Conservation (phyloP, 352 stramenopile species). For the Phytophthora constricta region DNA sequence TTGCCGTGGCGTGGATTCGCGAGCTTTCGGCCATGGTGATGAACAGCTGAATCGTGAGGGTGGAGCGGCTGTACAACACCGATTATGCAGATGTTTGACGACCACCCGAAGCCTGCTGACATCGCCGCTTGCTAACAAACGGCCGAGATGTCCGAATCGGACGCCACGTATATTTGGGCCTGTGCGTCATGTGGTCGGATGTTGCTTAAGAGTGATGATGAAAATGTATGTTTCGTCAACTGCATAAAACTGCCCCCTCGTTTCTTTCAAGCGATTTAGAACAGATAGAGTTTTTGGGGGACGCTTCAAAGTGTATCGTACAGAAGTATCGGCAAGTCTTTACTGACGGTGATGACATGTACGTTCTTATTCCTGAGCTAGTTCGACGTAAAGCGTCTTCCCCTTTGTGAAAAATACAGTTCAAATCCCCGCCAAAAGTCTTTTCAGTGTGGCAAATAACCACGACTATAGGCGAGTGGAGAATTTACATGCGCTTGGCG, state of each 20-base stretch:
- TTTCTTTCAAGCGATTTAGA: not conserved
- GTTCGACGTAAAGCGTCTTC: conserved; percentile 16
- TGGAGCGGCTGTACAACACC: not conserved
- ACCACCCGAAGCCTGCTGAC: conserved; percentile 7
- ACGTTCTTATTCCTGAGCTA: conserved; percentile 30
- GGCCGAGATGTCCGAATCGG: not conserved
- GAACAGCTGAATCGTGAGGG: conserved; percentile 8
- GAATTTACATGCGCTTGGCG: conserved; percentile 8
- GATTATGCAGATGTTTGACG: not conserved
- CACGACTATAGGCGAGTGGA: conserved; percentile 30
- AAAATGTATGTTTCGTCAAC: conserved; percentile 11
- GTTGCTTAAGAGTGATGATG: not conserved
- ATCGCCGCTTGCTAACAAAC: not conserved
- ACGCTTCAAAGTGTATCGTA: not conserved
- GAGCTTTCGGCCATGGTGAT: conserved; percentile 18
- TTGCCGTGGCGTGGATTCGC: conserved; percentile 11
- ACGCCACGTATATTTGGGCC: conserved; percentile 2
- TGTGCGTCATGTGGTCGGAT: conserved; percentile 16
- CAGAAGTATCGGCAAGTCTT: conserved; percentile 19
- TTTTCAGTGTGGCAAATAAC: conserved; percentile 28
- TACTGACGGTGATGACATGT: conserved; percentile 18
- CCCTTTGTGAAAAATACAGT: conserved; percentile 19
- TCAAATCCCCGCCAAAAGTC: not conserved
- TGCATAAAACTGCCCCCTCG: not conserved
- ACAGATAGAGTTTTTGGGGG: not conserved